These are phyloP conservation scores for Raphanus hybrid DNA, from an alignment of 441 rosid genomes.

Conservation along the genomic window DNA sequence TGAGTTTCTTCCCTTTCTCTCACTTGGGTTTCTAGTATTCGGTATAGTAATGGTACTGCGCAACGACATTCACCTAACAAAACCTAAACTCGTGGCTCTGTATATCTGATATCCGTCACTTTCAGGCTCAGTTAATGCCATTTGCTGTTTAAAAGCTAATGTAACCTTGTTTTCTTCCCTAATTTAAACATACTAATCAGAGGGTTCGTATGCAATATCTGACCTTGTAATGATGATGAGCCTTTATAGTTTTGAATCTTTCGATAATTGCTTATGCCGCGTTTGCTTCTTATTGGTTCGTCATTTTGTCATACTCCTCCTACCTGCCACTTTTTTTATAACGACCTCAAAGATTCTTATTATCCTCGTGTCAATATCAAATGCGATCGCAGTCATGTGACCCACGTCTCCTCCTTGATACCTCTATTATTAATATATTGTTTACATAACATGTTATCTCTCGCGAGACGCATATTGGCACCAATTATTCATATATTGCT, in stretches of 20 bases:
- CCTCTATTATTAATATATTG: neutral
- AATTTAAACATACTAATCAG: conserved; percentile 23
- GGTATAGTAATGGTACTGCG: conserved; percentile 34
- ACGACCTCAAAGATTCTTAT: conserved; percentile 15
- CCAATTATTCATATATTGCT: conserved; percentile 30
- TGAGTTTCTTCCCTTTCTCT: no score
- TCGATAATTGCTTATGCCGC: neutral
- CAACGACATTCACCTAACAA: conserved; percentile 82
- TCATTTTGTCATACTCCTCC: conserved; percentile 20
- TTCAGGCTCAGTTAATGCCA: conserved; percentile 54
- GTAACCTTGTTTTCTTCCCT: conserved; percentile 36
- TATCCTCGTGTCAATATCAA: conserved; percentile 36
- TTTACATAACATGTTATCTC: conserved; percentile 3
- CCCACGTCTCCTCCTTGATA: conserved; percentile 33
- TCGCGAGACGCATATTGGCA: conserved; percentile 3
- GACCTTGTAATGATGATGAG: neutral
- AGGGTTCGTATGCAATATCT: conserved; percentile 12
- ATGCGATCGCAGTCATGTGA: conserved; percentile 28
- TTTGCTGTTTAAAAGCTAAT: conserved; percentile 38
- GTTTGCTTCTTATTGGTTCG: conserved; percentile 10
- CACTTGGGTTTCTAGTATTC: no score
- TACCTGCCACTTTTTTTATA: conserved; percentile 17
- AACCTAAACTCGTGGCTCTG: conserved; percentile 57
- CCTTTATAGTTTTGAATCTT: neutral
- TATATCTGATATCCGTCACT: conserved; percentile 60